These are phyloP conservation scores for Aspergillus melleus DNA, from an alignment of 2,329 filamentous ascomycete species.

Conservation along the genomic window DNA sequence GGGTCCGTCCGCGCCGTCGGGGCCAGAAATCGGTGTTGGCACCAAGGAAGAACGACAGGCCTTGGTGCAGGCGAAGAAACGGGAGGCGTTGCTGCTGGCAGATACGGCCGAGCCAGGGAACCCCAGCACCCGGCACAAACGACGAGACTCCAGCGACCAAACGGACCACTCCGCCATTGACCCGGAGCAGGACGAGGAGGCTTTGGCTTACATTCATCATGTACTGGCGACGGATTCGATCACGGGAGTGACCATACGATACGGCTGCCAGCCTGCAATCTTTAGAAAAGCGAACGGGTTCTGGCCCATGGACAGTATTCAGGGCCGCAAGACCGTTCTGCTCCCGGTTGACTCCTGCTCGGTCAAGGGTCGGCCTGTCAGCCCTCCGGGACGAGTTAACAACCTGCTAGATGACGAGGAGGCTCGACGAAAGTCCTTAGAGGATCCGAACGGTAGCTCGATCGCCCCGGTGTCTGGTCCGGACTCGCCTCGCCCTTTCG, in stretches of 20 bases:
- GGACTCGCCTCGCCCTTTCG: slow-evolving; percentile 4
- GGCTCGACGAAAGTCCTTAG: slow-evolving; percentile 19
- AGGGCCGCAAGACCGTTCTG: slow-evolving; percentile 75
- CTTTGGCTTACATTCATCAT: slow-evolving; percentile 86
- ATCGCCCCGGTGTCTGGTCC: slow-evolving; percentile 27
- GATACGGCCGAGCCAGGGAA: slow-evolving; percentile 41
- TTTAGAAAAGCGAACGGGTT: slow-evolving; percentile 87
- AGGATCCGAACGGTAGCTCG: slow-evolving; percentile 37
- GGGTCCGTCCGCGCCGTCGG: slow-evolving; percentile 41
- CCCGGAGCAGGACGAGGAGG: slow-evolving; percentile 65
- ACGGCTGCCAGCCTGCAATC: slow-evolving; percentile 79
- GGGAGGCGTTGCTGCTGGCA: slow-evolving; percentile 46
- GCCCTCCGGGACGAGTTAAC: slow-evolving; percentile 24
- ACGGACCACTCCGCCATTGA: slow-evolving; percentile 27
- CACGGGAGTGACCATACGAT: slow-evolving; percentile 85
- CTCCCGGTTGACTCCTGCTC: slow-evolving; percentile 89
- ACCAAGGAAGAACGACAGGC: slow-evolving; percentile 47
- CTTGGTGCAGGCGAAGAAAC: slow-evolving; percentile 49
- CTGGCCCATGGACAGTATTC: slow-evolving; percentile 91
- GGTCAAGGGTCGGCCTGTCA: slow-evolving; percentile 67
- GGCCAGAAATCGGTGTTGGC: slow-evolving; percentile 36
- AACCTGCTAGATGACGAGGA: slow-evolving; percentile 28
- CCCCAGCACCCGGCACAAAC: slow-evolving; percentile 43
- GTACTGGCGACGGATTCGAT: slow-evolving; percentile 83
- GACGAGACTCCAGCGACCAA: slow-evolving; percentile 46